phyloP scores from a whole-genome alignment of 148 eudicot genomes.

The Salicornia ramosissima region DNA sequence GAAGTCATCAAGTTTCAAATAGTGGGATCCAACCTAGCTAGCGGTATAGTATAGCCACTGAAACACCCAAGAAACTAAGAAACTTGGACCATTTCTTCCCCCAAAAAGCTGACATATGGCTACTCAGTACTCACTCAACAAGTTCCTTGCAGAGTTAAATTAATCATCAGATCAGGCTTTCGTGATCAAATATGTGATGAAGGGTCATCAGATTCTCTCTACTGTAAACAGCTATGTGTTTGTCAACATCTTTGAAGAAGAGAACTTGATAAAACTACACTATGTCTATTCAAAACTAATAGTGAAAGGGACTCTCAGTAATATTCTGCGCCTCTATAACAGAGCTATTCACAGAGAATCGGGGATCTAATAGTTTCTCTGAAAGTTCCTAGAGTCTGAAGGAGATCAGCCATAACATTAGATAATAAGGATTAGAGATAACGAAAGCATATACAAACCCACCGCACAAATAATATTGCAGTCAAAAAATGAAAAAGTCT shows the following conservation, averaged over 20 bases:
- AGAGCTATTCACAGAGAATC: not conserved
- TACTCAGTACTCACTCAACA: slow-evolving; percentile 14
- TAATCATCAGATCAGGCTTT: not conserved
- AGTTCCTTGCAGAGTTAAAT: slow-evolving; percentile 10
- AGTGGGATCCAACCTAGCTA: slow-evolving; percentile 14
- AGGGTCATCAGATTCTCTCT: slow-evolving; percentile 23
- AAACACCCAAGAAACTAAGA: slow-evolving; percentile 31
- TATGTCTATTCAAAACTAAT: slow-evolving; percentile 9
- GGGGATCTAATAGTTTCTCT: slow-evolving; percentile 12
- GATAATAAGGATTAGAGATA: slow-evolving; percentile 8
- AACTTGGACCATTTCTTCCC: slow-evolving; percentile 9
- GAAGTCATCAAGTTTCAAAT: not conserved
- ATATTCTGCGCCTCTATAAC: not conserved
- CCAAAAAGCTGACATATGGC: slow-evolving; percentile 23
- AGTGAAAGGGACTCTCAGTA: slow-evolving; percentile 22
- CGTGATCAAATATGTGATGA: slow-evolving; percentile 15
- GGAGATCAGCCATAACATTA: not conserved
- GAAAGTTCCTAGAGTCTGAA: slow-evolving; percentile 23
- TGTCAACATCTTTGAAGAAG: slow-evolving; percentile 22
- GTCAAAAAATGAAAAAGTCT: slow-evolving; percentile 17
- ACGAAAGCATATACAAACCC: slow-evolving; percentile 6
- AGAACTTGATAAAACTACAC: not conserved
- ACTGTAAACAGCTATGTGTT: slow-evolving; percentile 32
- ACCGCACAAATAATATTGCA: slow-evolving; percentile 1
- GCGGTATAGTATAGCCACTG: slow-evolving; percentile 11